A percentile compares a stretch with the other conserved stretches of the same genome.
Evolutionary conservation across 805 yeast genomes (phyloP).

Genomic region (Schwanniomyces polymorphus): DNA sequence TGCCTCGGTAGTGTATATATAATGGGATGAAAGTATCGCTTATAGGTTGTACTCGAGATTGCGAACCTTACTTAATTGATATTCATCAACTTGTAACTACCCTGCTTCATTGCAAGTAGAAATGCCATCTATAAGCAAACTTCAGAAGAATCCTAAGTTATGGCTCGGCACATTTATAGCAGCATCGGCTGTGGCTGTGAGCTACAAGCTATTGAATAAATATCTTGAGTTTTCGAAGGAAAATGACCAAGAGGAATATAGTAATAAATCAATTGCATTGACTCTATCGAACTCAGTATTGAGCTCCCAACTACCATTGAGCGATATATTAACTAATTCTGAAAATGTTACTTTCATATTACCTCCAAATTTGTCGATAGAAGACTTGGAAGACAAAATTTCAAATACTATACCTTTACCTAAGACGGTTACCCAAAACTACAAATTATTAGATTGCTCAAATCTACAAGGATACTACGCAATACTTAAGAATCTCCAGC

Average conservation of each 20-base stretch:
- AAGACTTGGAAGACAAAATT: slow-evolving; percentile 26
- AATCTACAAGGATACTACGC: slow-evolving; percentile 42
- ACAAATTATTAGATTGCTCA: slow-evolving; percentile 37
- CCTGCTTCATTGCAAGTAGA: background rate
- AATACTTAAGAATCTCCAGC: slow-evolving; percentile 38
- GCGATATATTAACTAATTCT: slow-evolving; percentile 34
- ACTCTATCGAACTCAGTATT: slow-evolving; percentile 43
- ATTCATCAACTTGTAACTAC: background rate
- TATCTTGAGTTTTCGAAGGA: slow-evolving; percentile 2
- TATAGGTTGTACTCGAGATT: background rate
- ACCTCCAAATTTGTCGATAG: slow-evolving; percentile 42
- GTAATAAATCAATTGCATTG: slow-evolving; percentile 37
- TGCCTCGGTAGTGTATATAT: background rate
- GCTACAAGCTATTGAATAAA: slow-evolving; percentile 31
- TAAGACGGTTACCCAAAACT: slow-evolving; percentile 27
- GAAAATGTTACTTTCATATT: slow-evolving; percentile 44
- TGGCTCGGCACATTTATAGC: slow-evolving; percentile 37
- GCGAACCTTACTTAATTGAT: background rate
- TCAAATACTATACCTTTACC: slow-evolving; percentile 14
- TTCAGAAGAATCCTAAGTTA: slow-evolving; percentile 23
- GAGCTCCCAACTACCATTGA: slow-evolving; percentile 34
- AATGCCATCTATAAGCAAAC: slow-evolving; percentile 3
- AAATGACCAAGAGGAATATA: slow-evolving; percentile 13
- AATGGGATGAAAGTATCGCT: background rate
- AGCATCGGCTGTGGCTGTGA: slow-evolving; percentile 30